These are phyloP conservation scores for Aspergillus chevalieri DNA, from an alignment of 2,329 filamentous ascomycete genomes.

Conservation along the genomic window DNA sequence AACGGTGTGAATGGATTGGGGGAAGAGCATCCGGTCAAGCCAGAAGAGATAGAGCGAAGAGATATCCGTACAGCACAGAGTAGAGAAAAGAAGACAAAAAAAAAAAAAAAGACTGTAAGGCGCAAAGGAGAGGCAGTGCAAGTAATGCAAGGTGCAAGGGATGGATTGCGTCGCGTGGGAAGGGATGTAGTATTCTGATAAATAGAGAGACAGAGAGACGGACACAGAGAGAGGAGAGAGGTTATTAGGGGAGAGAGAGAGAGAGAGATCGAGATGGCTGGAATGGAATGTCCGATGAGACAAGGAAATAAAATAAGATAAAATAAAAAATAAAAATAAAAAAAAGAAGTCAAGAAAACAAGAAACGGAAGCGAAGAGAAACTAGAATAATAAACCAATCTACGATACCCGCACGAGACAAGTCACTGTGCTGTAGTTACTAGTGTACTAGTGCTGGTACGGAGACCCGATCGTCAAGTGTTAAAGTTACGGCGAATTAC, in stretches of 20 bases:
- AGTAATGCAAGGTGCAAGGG: conserved; percentile 23
- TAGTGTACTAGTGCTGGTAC: not conserved
- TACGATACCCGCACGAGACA: no score
- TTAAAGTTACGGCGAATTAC: conserved; percentile 27
- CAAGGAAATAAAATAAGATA: not conserved
- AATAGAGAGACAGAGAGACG: conserved; percentile 1
- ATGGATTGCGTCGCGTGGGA: conserved; percentile 29
- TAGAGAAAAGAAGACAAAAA: not conserved
- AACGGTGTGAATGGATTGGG: conserved; percentile 1
- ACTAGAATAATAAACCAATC: conserved; percentile 1
- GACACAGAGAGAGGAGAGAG: not conserved
- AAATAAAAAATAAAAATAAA: conserved; percentile 2
- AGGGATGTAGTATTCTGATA: conserved; percentile 5
- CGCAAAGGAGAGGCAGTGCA: conserved; percentile 20
- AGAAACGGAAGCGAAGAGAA: conserved; percentile 3
- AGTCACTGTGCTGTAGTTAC: not conserved
- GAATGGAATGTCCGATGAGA: not conserved
- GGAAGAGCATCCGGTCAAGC: not conserved
- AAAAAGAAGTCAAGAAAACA: conserved; percentile 3
- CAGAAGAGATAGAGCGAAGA: not conserved
- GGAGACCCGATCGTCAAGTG: conserved; percentile 15
- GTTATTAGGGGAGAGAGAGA: not conserved
- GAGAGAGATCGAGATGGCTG: not conserved
- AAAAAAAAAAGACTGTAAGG: conserved; percentile 1
- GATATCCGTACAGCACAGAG: not conserved